A percentile compares a stretch with the other conserved stretches of the same genome.
These are phyloP conservation scores for Mycena haematopus DNA, from an alignment of 768 basidiomycete species.

Conservation along the genomic window DNA sequence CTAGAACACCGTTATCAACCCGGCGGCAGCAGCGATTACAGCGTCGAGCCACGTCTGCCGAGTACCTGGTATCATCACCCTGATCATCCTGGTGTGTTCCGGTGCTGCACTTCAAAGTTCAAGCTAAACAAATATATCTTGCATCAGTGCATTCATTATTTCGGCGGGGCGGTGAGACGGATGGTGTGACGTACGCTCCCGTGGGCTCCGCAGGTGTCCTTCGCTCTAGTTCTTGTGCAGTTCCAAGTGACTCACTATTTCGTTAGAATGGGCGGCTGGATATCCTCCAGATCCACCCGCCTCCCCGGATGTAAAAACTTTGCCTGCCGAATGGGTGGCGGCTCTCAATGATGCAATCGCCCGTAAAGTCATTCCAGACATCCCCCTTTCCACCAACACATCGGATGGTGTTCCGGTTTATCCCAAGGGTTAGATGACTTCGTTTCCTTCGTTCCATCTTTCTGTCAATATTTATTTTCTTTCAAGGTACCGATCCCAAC, in stretches of 20 bases:
- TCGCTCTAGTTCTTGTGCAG: not conserved
- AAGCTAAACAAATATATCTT: not conserved
- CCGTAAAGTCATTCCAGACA: slow-evolving; percentile 75
- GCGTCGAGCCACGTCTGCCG: slow-evolving; percentile 38
- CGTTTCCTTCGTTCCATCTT: not conserved
- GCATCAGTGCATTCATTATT: slow-evolving; percentile 56
- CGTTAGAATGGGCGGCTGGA: slow-evolving; percentile 11
- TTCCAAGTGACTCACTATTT: not conserved
- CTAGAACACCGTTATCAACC: slow-evolving; percentile 4
- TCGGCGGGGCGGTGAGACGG: slow-evolving; percentile 51
- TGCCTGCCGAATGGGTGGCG: slow-evolving; percentile 17
- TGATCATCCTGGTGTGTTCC: slow-evolving; percentile 46
- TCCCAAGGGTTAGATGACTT: slow-evolving; percentile 40
- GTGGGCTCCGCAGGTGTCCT: slow-evolving; percentile 19
- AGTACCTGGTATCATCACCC: slow-evolving; percentile 38
- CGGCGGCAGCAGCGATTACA: too few species aligned
- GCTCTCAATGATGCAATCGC: slow-evolving; percentile 67
- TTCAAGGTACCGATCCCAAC: slow-evolving; percentile 37
- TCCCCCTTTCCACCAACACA: slow-evolving; percentile 54
- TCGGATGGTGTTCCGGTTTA: slow-evolving; percentile 42
- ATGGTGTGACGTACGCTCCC: slow-evolving; percentile 34
- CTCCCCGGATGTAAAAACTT: not conserved
- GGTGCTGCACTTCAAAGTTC: not conserved
- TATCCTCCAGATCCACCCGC: slow-evolving; percentile 22
- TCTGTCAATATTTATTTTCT: not conserved